These are phyloP conservation scores for Klebsormidium nitens DNA, from an alignment of 139 green algal species.

Conservation along the genomic window DNA sequence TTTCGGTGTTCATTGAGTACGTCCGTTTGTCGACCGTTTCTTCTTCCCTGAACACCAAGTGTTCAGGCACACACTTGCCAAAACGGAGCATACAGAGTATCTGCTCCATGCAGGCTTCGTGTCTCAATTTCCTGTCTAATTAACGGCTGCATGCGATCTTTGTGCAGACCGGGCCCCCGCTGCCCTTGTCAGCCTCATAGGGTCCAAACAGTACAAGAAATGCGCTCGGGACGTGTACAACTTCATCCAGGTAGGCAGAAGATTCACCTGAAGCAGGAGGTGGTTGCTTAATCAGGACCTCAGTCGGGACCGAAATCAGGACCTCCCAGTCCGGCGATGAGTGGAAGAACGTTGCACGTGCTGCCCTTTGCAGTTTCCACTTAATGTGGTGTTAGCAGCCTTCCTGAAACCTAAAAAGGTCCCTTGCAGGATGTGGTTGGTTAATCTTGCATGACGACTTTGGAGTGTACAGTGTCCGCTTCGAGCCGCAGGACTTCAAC, in stretches of 20 bases:
- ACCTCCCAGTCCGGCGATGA: neutral
- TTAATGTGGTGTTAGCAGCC: neutral
- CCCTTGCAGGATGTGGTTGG: too few species aligned
- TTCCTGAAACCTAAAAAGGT: too few species aligned
- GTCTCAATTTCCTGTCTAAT: too few species aligned
- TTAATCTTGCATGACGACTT: too few species aligned
- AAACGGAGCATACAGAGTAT: too few species aligned
- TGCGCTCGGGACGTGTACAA: constrained; percentile 6
- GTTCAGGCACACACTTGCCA: too few species aligned
- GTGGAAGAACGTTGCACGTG: neutral
- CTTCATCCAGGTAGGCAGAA: constrained; percentile 15
- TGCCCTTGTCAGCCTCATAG: constrained; percentile 13
- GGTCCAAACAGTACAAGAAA: constrained; percentile 1
- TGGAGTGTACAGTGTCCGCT: too few species aligned
- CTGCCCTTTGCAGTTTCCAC: neutral
- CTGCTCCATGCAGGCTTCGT: too few species aligned
- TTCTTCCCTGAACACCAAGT: too few species aligned
- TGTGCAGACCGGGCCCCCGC: constrained; percentile 3
- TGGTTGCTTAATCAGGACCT: neutral
- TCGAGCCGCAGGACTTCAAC: neutral
- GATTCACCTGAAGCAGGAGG: too few species aligned
- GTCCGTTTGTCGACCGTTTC: too few species aligned
- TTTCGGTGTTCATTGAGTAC: constrained; percentile 1
- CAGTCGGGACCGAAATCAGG: neutral
- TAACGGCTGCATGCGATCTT: too few species aligned